Conservation (phyloP, 306 rosid species). For the Prunus padus region DNA sequence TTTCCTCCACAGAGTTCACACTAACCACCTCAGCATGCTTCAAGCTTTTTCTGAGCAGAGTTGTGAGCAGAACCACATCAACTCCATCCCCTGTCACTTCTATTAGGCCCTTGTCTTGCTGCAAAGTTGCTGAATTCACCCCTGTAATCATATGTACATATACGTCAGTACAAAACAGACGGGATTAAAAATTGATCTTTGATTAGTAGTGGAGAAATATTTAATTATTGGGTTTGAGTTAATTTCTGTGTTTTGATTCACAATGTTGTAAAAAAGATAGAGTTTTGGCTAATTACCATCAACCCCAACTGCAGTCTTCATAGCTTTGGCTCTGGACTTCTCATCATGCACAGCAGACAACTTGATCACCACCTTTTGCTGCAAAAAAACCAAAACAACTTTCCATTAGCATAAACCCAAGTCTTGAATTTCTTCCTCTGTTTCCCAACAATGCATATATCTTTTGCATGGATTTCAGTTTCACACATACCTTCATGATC, state of each 20-base stretch:
- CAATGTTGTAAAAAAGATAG: background rate
- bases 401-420: background rate
- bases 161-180: background rate
- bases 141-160: constrained; percentile 12
- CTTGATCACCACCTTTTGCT: constrained; percentile 56
- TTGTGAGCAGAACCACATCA: constrained; percentile 40
- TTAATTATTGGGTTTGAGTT: background rate
- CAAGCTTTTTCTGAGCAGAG: constrained; percentile 39
- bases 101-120: constrained; percentile 25
- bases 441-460: background rate
- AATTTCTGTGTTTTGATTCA: background rate
- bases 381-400: constrained; percentile 18
- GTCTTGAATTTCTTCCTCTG: background rate
- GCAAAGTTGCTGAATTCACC: constrained; percentile 33
- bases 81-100: constrained; percentile 43
- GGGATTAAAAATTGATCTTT: background rate
- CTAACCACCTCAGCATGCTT: constrained; percentile 37
- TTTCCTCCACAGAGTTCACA: constrained; percentile 25
- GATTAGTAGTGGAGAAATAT: background rate
- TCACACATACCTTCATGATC: constrained; percentile 14
- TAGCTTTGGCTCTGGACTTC: constrained; percentile 37
- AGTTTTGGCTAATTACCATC: constrained; percentile 25
- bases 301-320: constrained; percentile 43
- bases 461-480: background rate
- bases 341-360: constrained; percentile 29